Conservation (phyloP, 306 rosid genomes). For the Senna tora region DNA sequence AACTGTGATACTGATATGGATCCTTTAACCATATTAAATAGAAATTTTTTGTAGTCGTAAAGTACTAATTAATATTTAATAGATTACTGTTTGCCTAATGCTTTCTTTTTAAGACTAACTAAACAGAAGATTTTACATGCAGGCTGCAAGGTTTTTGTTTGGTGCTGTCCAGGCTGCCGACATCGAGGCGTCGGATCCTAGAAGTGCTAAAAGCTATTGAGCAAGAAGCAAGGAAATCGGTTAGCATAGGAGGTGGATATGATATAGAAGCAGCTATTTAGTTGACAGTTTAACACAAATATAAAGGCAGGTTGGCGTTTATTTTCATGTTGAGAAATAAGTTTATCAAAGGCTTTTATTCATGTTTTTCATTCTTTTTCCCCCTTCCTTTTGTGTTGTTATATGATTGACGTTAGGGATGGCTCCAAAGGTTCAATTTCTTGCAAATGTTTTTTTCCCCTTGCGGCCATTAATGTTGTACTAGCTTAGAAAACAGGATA, state of each 20-base stretch:
- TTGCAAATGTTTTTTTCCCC: too few species aligned
- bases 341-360: too few species aligned
- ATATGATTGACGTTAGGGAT: background rate
- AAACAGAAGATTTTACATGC: background rate
- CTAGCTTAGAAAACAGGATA: constrained; percentile 36
- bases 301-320: background rate
- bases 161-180: constrained; percentile 37
- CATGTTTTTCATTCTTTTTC: too few species aligned
- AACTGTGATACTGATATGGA: too few species aligned
- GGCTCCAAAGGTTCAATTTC: too few species aligned
- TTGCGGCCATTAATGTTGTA: background rate
- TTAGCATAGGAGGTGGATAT: background rate
- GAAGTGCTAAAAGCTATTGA: constrained; percentile 27
- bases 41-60: too few species aligned
- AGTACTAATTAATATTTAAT: too few species aligned
- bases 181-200: constrained; percentile 32
- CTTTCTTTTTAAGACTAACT: background rate
- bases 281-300: background rate
- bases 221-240: constrained; percentile 15
- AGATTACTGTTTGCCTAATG: too few species aligned
- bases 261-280: constrained; percentile 4
- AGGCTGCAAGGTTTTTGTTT: constrained; percentile 40
- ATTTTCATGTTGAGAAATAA: background rate
- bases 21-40: background rate
- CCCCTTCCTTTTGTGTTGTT: background rate